Evolutionary conservation across 2,329 filamentous ascomycete species (phyloP), one percentile per base, ranked within the genome.

Genomic region (Penicillium sp.): DNA sequence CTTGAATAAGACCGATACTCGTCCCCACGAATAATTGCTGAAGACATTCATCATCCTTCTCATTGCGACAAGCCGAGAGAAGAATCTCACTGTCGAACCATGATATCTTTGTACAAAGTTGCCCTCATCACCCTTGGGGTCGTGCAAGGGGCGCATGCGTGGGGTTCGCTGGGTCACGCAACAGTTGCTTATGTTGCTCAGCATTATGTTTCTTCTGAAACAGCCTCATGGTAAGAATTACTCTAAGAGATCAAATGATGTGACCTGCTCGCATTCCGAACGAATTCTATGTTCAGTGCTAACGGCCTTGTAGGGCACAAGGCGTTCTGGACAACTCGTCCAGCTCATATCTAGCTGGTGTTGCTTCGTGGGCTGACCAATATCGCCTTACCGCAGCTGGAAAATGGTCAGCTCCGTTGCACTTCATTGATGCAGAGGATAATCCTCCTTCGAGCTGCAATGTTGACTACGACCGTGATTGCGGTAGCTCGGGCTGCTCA

Each of bases 101-200:
- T 64, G 62, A 40, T 45, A 2, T 40, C 43, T 18, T n/a, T 63
- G 3, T 52, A 34, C 4, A 58, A 54, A 10, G 5, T 55, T 23
- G 55, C 48, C 14, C 37, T 63, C 2, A 24, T 60, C 16, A 42
- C 53, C 8, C 45, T 59, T 1, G 56, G 60, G 1, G 37, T 44
- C 2, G 23, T 48, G n/a, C 54, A 51, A 10, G 55, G 59, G 3
- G 62, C 42, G 14, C 55, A 65, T 49, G 80, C 79, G 7, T 85
- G 82, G 82, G 82, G 82, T 21, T 68, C 66, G 7, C 67, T 84
- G 0, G 82, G 82, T 31, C 82, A 84, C 56, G 76, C 78, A 26
- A 82, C 82, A 2, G 76, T 84, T 5, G 82, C 79, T 18, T 82
- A 79, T 60, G 77, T 84, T 34, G 81, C 82, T 10, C 77, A 81